A percentile compares a stretch with the other conserved stretches of the same genome.
Conservation (phyloP, 768 basidiomycete species). For the Auricularia sp. region DNA sequence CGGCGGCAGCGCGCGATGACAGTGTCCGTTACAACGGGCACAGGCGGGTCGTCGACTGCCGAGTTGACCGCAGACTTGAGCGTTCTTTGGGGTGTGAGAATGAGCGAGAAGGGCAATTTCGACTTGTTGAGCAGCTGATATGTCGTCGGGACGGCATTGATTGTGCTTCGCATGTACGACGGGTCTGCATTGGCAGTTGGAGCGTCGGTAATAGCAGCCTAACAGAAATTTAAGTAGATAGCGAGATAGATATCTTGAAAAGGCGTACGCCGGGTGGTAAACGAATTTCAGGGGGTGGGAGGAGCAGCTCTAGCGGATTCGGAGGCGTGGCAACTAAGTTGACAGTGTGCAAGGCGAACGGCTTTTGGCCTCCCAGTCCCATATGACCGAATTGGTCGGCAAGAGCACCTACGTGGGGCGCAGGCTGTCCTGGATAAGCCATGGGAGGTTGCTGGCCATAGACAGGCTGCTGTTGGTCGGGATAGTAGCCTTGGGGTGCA, state of each 20-base stretch:
- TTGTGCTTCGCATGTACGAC: constrained; percentile 84
- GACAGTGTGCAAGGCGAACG: constrained; percentile 70
- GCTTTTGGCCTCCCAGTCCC: constrained; percentile 67
- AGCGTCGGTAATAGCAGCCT: constrained; percentile 59
- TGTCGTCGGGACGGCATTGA: constrained; percentile 89
- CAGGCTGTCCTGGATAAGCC: constrained; percentile 24
- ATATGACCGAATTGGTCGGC: constrained; percentile 83
- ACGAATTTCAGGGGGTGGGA: constrained; percentile 80
- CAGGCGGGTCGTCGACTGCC: constrained; percentile 43
- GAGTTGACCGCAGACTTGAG: constrained; percentile 51
- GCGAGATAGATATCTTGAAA: too few species aligned
- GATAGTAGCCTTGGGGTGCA: constrained; percentile 21
- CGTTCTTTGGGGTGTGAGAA: constrained; percentile 85
- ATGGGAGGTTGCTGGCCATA: constrained; percentile 37
- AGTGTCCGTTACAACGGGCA: constrained; percentile 86
- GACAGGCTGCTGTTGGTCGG: constrained; percentile 22
- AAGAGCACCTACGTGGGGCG: constrained; percentile 43
- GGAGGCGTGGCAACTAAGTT: constrained; percentile 91
- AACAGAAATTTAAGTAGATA: too few species aligned
- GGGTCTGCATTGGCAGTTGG: constrained; percentile 77
- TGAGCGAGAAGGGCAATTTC: constrained; percentile 80
- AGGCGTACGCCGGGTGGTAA: constrained; percentile 59
- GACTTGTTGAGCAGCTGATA: constrained; percentile 79
- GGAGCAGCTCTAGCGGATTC: constrained; percentile 74
- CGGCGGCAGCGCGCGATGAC: constrained; percentile 94